Percentiles rank a stretch among this genome's conserved stretches.
Evolutionary conservation across 768 basidiomycete species (phyloP).

Genomic region (Mycena indigotica): DNA sequence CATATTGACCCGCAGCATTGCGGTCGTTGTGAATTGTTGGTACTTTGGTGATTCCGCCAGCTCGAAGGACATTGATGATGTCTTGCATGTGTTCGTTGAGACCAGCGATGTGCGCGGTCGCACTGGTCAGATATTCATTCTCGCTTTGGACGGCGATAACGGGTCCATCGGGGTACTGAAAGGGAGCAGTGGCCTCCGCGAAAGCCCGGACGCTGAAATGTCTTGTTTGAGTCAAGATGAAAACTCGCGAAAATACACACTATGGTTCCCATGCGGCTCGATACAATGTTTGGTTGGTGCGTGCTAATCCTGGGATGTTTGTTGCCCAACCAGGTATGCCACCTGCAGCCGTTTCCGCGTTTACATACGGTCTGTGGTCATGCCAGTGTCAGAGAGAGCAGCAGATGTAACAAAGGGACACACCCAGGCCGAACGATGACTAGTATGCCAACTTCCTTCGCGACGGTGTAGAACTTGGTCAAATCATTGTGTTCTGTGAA

Average conservation of each 20-base stretch:
- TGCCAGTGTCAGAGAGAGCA: neutral
- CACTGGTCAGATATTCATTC: conserved; percentile 45
- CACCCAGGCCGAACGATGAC: conserved; percentile 71
- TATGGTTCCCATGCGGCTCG: conserved; percentile 52
- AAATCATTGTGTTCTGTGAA: conserved; percentile 63
- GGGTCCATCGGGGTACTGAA: conserved; percentile 48
- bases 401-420: conserved; percentile 20
- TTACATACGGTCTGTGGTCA: conserved; percentile 47
- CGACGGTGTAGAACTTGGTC: conserved; percentile 60
- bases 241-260: conserved; percentile 16
- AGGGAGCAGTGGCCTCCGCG: conserved; percentile 35
- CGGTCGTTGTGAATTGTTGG: conserved; percentile 41
- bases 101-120: conserved; percentile 31
- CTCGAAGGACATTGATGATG: conserved; percentile 39
- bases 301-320: conserved; percentile 52
- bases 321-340: conserved; percentile 54
- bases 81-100: conserved; percentile 47
- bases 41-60: conserved; percentile 39
- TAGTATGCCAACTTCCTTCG: conserved; percentile 61
- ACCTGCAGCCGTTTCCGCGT: conserved; percentile 65
- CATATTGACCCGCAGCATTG: conserved; percentile 33
- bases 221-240: neutral
- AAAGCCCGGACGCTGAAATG: conserved; percentile 29
- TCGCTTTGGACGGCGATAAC: conserved; percentile 47
- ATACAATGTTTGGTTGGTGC: conserved; percentile 64